Base-by-base conservation (phyloP, 768 basidiomycete species). In the Pleurotus ostreatus region DNA sequence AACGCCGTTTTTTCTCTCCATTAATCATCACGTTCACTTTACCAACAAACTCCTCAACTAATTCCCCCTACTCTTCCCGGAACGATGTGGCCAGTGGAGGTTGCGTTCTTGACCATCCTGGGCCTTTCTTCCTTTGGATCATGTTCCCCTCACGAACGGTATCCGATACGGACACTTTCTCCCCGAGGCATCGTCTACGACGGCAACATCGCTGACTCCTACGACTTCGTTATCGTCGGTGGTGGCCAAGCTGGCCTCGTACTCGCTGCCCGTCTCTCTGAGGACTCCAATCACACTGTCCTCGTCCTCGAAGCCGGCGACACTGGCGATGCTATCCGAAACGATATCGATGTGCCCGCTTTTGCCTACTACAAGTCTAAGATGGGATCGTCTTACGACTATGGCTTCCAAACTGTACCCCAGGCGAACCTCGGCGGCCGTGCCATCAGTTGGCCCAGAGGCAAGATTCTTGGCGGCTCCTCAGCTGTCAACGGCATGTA, bases 221-320 rank as follows among this genome's bases (percentile, higher is more conserved):
- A 80, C 63, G 84, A 85, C 70, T 84, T 79, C 63, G 74, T 86
- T 65, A 67, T 72, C 25, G 67, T 65, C 18, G 70, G 70, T 15
- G 72, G 71, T 44, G 71, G 71, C 1, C 59, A 70, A 44, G 71
- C 79, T 1, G 82, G 80, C 15, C 71, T 72, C 12, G 78, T 79
- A 3, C 75, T 83, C 39, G 78, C 82, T 20, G 70, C 71, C 9
- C 69, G 80, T 9, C 70, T 82, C 9, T 65, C 78, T 0, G 79
- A 82, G 61, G 70, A 81, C 54, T 60, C 74, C 3, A 58, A 63
- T 0, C 65, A 74, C 41, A 71, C 73, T 7, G 73, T 84, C 0
- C 70, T 82, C 3, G 64, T 82, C 56, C 70, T 84, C 45, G 82
- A 84, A 63, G 81, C 76, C 2, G 82, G 82, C 1, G 70, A 67